phyloP scores from a whole-genome alignment of 1,139 yeast species.

The Geotrichum aggregatum region DNA sequence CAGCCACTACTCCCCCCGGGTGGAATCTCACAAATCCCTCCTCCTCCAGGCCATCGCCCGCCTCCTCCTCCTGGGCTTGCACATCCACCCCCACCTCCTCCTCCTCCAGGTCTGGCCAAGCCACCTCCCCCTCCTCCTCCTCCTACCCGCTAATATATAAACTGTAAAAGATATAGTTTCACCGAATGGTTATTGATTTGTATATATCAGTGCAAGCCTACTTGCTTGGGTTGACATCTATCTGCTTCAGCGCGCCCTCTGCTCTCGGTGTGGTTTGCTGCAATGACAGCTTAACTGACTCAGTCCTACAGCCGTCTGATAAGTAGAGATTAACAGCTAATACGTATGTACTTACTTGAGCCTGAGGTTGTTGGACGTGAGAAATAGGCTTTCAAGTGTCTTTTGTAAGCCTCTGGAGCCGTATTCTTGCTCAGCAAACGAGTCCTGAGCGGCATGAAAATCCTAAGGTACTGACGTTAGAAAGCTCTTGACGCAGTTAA shows the following conservation, averaged over 20 bases:
- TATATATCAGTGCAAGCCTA: too few relatives aligned
- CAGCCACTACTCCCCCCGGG: constrained; percentile 13
- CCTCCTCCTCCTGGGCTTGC: constrained; percentile 13
- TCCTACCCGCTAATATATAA: background rate
- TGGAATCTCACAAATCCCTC: constrained; percentile 7
- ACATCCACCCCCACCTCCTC: constrained; percentile 12
- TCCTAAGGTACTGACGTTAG: constrained; percentile 23
- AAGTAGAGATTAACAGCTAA: too few relatives aligned
- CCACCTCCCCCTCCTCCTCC: constrained; percentile 24
- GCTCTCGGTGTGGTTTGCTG: constrained; percentile 28
- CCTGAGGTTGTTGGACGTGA: constrained; percentile 26
- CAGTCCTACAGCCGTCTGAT: constrained; percentile 23
- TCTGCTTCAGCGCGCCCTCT: constrained; percentile 28
- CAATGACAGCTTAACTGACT: constrained; percentile 23
- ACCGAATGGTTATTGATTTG: too few relatives aligned
- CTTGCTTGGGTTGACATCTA: constrained; percentile 11
- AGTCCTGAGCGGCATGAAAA: constrained; percentile 28
- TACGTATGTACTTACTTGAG: constrained; percentile 23
- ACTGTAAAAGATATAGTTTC: too few relatives aligned
- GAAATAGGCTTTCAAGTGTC: constrained; percentile 27
- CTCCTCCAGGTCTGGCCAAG: constrained; percentile 10
- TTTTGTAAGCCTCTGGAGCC: constrained; percentile 24
- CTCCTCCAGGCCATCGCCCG: constrained; percentile 5
- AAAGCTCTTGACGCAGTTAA: background rate
- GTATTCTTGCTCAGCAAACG: constrained; percentile 31